Conservation (phyloP, 805 yeast genomes). For the Candida takata region DNA sequence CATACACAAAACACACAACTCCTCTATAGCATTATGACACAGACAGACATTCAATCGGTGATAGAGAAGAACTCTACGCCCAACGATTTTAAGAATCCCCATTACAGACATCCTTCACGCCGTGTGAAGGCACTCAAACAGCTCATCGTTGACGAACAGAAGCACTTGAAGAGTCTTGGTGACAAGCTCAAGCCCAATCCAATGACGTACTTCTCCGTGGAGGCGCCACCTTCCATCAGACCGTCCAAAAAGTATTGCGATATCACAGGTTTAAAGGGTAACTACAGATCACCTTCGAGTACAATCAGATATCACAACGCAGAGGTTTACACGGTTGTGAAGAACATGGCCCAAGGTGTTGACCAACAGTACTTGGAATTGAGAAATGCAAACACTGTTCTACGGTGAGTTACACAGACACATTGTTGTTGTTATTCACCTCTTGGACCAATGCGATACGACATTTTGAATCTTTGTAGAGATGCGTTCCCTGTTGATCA, state of each 20-base stretch:
- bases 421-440: background rate
- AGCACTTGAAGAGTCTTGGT: constrained; percentile 40
- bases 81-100: constrained; percentile 53
- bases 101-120: constrained; percentile 44
- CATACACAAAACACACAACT: no score
- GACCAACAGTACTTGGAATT: constrained; percentile 89
- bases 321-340: constrained; percentile 74
- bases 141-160: constrained; percentile 68
- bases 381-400: constrained; percentile 81
- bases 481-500: constrained; percentile 5
- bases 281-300: constrained; percentile 67
- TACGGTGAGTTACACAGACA: constrained; percentile 36
- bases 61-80: constrained; percentile 20
- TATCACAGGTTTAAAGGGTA: constrained; percentile 80
- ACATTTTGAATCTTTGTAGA: constrained; percentile 11
- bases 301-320: constrained; percentile 74
- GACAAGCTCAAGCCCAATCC: constrained; percentile 33
- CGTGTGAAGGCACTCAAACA: constrained; percentile 73
- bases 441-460: constrained; percentile 7
- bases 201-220: constrained; percentile 63
- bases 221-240: constrained; percentile 80
- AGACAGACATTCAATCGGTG: constrained; percentile 9
- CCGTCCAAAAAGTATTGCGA: constrained; percentile 88
- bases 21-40: no score
- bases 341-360: constrained; percentile 78